Evolutionary conservation across 1,284 basidiomycete genomes (phyloP), one percentile per base, ranked within the genome.

Genomic region (Sparassis latifolia): DNA sequence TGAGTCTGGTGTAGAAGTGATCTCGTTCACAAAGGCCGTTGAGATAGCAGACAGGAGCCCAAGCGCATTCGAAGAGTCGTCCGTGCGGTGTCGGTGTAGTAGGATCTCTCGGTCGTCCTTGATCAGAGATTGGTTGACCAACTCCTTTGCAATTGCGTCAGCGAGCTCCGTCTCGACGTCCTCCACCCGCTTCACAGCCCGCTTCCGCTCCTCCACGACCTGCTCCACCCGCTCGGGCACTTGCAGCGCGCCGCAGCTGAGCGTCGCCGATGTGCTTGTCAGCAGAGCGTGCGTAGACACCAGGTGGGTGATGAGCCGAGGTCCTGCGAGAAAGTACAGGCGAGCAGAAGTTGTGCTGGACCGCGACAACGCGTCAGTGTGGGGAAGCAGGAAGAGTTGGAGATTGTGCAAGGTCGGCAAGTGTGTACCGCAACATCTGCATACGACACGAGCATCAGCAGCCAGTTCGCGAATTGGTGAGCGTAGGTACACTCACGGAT

Each of bases 351-450:
- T 77, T 3, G 78, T 76, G 3, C 70, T 71, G 5, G 79, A 77
- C 4, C 84, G 79, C 38, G 80, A 72, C 30, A 83, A 69, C 0
- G 78, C 66, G 53, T 84, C 82, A 28, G 78, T 82, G 55, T 84
- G 77, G 7, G 82, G 83, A 50, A 88, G 69, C 42, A 87, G 66
- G 64, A 88, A 89, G 35, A 87, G 70, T 59, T 87, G 85, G 10
- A 89, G 75, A 56, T 85, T 82, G 54, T 84, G 76, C 51, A 90
- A 71, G 51, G 77, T 78, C 3, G 87, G 86, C 43, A 82, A 75
- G 67, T 94, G 92, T 4, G 91, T 94, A 5, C 92, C 92, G 58
- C 92, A 94, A 68, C 91, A 95, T 51, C 88, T 88, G 60, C 7
- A 38, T 33, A 6, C 2, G 29, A 37, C 48, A 46, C 38, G 27